Percentiles rank a stretch among this genome's conserved stretches.
phyloP scores from a whole-genome alignment of 306 rosid species.

The Prunus mira region DNA sequence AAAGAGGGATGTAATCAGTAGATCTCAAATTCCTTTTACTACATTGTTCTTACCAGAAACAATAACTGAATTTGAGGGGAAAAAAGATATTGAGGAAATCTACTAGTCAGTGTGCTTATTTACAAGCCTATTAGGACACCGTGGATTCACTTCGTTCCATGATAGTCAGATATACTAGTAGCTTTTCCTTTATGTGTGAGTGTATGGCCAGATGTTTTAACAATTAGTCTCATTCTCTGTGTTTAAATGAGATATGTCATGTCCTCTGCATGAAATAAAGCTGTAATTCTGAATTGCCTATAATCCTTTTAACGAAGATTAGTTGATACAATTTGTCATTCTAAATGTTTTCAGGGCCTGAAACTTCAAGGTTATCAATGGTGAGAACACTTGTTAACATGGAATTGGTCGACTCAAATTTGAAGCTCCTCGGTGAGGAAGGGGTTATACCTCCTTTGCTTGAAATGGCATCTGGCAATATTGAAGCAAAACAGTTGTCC shows the following conservation, averaged over 20 bases:
- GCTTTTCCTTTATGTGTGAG: no score
- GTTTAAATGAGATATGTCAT: not conserved
- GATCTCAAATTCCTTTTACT: no score
- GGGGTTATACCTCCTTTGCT: conserved; percentile 70
- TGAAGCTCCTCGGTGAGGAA: conserved; percentile 65
- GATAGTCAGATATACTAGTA: no score
- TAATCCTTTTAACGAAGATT: not conserved
- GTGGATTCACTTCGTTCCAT: no score
- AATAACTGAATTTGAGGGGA: no score
- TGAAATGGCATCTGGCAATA: conserved; percentile 52
- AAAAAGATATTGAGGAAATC: no score
- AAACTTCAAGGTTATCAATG: conserved; percentile 60
- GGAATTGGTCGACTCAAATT: conserved; percentile 47
- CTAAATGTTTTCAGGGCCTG: conserved; percentile 51
- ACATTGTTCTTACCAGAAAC: no score
- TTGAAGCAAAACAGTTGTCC: conserved; percentile 49
- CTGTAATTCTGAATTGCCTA: conserved; percentile 1
- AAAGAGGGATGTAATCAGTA: not conserved
- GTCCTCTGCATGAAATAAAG: not conserved
- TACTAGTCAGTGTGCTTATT: no score
- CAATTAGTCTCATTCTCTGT: not conserved
- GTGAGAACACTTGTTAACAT: conserved; percentile 45
- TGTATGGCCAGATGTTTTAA: not conserved
- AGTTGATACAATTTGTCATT: conserved; percentile 19
- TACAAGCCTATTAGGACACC: no score